A percentile compares a stretch with the other conserved stretches of the same genome.
Conservation (phyloP, 352 stramenopile genomes). For the Globisporangium camurandrum region DNA sequence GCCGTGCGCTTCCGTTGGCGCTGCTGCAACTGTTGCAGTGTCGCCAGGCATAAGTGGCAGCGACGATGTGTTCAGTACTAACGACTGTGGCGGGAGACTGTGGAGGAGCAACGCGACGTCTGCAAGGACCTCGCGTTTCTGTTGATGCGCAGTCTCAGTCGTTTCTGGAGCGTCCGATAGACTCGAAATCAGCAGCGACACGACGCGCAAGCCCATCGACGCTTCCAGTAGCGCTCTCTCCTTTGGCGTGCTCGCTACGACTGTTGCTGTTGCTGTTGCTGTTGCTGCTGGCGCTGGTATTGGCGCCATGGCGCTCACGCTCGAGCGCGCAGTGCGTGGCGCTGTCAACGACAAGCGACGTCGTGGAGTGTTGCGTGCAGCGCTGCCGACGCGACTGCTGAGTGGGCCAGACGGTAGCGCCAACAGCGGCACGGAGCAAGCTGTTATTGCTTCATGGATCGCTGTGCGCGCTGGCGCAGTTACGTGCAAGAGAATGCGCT, state of each 20-base stretch:
- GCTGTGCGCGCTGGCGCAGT: slow-evolving; percentile 4
- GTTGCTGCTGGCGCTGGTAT: no score
- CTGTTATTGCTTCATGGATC: slow-evolving; percentile 3
- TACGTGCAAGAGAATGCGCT: slow-evolving; percentile 12
- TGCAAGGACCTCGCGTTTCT: slow-evolving; percentile 35
- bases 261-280: no score
- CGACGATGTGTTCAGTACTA: slow-evolving; percentile 11
- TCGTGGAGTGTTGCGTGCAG: neutral
- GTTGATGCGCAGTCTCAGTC: slow-evolving; percentile 5
- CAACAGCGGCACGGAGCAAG: neutral
- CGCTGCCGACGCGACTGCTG: no score
- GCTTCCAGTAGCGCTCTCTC: slow-evolving; percentile 27
- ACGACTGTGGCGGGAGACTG: slow-evolving; percentile 25
- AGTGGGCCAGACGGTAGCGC: neutral
- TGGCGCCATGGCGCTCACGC: neutral
- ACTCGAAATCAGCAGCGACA: slow-evolving; percentile 26
- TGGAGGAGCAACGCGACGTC: slow-evolving; percentile 38
- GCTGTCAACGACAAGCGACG: neutral
- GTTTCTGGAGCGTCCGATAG: slow-evolving; percentile 21
- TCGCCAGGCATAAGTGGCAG: neutral
- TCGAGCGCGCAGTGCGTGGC: neutral
- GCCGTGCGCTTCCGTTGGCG: slow-evolving; percentile 5
- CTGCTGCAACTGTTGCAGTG: slow-evolving; percentile 4
- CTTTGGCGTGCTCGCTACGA: slow-evolving; percentile 7
- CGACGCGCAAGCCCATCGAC: slow-evolving; percentile 31